These are phyloP conservation scores for Reutealis trisperma DNA, from an alignment of 345 rosid species.

Conservation along the genomic window DNA sequence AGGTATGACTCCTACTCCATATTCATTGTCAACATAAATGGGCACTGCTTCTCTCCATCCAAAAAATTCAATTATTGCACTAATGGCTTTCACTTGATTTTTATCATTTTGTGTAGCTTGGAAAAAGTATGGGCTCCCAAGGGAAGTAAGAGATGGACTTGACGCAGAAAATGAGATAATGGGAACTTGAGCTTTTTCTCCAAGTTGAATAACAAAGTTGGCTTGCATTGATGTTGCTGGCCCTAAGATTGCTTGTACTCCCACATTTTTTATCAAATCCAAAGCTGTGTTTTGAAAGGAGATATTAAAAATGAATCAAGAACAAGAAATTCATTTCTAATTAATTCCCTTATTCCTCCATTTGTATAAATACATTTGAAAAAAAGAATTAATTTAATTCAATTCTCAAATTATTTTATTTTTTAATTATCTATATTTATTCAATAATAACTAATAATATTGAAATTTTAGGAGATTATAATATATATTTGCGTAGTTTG, in stretches of 20 bases:
- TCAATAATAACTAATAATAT: no score
- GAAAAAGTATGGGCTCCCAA: slow-evolving; percentile 33
- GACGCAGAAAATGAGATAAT: slow-evolving; percentile 45
- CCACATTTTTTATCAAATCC: slow-evolving; percentile 39
- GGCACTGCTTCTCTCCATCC: slow-evolving; percentile 45
- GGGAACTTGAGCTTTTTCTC: slow-evolving; percentile 48
- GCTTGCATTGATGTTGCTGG: slow-evolving; percentile 46
- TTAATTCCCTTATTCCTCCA: no score
- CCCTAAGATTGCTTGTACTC: slow-evolving; percentile 53
- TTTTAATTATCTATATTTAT: no score
- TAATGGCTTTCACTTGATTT: slow-evolving; percentile 45
- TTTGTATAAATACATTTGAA: no score
- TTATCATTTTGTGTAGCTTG: slow-evolving; percentile 41
- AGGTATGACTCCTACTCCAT: slow-evolving; percentile 42
- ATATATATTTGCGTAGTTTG: no score
- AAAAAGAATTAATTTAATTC: no score
- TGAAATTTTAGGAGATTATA: no score
- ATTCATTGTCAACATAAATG: slow-evolving; percentile 37
- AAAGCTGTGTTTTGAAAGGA: slow-evolving; percentile 21
- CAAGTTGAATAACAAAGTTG: slow-evolving; percentile 28
- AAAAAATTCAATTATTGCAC: slow-evolving; percentile 34
- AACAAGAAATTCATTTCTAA: no score
- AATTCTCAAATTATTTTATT: no score
- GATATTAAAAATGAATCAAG: neutral
- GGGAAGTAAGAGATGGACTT: slow-evolving; percentile 35